phyloP scores from a whole-genome alignment of 2,329 filamentous ascomycete genomes.

The Pyrenochaeta sp. region DNA sequence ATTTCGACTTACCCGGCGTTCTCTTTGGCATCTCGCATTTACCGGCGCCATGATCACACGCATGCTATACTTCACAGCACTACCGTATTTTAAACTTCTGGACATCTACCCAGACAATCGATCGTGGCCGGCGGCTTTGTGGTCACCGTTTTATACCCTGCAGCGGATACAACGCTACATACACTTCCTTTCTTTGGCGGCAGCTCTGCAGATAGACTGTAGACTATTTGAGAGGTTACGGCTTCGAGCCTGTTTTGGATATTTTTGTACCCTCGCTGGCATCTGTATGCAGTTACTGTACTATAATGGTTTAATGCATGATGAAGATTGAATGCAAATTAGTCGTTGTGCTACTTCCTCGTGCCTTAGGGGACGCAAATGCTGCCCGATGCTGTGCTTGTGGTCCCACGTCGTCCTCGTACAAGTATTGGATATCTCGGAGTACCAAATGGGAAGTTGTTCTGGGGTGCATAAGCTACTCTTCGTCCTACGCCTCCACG shows the following conservation, averaged over 20 bases:
- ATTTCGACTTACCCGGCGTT: constrained; percentile 14
- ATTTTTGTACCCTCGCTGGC: constrained; percentile 17
- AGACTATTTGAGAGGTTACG: constrained; percentile 4
- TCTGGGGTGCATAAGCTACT: neutral
- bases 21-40: constrained; percentile 20
- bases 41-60: constrained; percentile 29
- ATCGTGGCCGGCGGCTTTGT: neutral
- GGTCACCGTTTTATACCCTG: constrained; percentile 27
- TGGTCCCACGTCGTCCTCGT: neutral
- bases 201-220: constrained; percentile 7
- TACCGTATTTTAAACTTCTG: constrained; percentile 17
- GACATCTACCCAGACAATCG: constrained; percentile 14
- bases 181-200: constrained; percentile 5
- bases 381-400: neutral
- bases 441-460: neutral
- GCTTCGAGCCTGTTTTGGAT: constrained; percentile 23
- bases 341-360: constrained; percentile 13
- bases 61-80: constrained; percentile 23
- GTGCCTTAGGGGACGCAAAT: constrained; percentile 7
- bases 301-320: constrained; percentile 34
- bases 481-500: constrained; percentile 8
- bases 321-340: constrained; percentile 24
- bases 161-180: constrained; percentile 18
- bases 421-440: neutral
- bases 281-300: constrained; percentile 25